These are phyloP conservation scores for Phytophthora sp. DNA, from an alignment of 352 stramenopile species.

Conservation along the genomic window DNA sequence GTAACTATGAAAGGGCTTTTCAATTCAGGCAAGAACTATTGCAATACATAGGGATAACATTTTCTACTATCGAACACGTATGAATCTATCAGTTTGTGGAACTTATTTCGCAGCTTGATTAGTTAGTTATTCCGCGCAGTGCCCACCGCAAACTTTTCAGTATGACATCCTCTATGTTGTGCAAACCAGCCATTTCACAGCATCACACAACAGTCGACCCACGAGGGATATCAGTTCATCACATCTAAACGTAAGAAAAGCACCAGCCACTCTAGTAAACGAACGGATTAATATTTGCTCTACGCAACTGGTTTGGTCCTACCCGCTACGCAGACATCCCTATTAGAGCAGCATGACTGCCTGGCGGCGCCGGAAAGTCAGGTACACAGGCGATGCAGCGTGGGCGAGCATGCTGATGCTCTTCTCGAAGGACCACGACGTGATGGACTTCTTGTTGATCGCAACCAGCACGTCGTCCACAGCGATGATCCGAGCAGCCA, in stretches of 20 bases:
- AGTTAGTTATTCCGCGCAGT: no score
- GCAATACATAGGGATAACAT: no score
- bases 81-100: no score
- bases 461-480: constrained; percentile 80
- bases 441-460: constrained; percentile 91
- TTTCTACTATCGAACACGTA: no score
- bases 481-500: constrained; percentile 78
- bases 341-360: constrained; percentile 68
- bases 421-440: constrained; percentile 85
- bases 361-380: constrained; percentile 77
- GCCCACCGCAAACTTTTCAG: no score
- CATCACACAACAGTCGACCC: no score
- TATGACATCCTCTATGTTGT: no score
- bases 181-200: no score
- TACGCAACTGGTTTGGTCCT: not conserved
- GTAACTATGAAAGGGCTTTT: constrained; percentile 76
- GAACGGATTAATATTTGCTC: constrained; percentile 19
- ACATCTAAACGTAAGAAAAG: not conserved
- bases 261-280: constrained; percentile 12
- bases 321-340: not conserved
- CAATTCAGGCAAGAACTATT: constrained; percentile 40
- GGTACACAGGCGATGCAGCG: constrained; percentile 82
- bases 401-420: constrained; percentile 85
- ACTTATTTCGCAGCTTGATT: no score
- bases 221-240: not conserved